Evolutionary conservation across 2,329 filamentous ascomycete genomes (phyloP), one percentile per base, ranked within the genome.

Genomic region (Didymella pomorum): DNA sequence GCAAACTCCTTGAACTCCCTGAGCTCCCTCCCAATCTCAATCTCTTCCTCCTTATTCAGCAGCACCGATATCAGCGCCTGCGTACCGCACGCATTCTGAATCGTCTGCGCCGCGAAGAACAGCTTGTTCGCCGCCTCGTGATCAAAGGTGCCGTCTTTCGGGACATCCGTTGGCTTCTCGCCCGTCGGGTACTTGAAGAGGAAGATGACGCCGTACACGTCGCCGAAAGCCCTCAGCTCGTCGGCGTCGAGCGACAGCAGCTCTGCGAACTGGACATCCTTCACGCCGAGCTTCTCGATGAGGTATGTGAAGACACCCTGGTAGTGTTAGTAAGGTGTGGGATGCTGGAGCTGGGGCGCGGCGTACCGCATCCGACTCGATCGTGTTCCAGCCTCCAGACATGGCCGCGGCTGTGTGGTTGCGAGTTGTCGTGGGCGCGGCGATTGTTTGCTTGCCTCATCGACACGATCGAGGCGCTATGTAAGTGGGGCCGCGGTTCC

Each of bases 21-120:
- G 64, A 97, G 82, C 65, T 86, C 83, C 3, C 81, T 74, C 52
- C 93, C 93, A 62, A 97, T 87, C 31, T 93, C 84, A 48, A 97
- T 84, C 42, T 84, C 80, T 39, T 76, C 83, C 45, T 86, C 85
- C 77, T 96, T 90, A 81, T 99, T 99, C 66, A 99, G 82, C 29
- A 98, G 84, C 53, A 98, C 91, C 52, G 91, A 95, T 39, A 99
- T 86, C 45, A 99, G 86, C 3, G 95, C 95, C 78, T 99, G 95
- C 16, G 95, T 99, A 43, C 93, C 95, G 80, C 95, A 99, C 8
- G 95, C 95, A 79, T 99, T 99, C 79, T 98, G 94, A 76, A 99
- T 99, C 4, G 94, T 98, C 81, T 99, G 95, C 28, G 89, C 88
- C 4, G 95, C 95, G 79, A 99, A 99, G 84, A 97, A 99, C 70